A percentile compares a stretch with the other conserved stretches of the same genome.
These are phyloP conservation scores for Notholithocarpus densiflorus DNA, from an alignment of 306 rosid species.

Conservation along the genomic window DNA sequence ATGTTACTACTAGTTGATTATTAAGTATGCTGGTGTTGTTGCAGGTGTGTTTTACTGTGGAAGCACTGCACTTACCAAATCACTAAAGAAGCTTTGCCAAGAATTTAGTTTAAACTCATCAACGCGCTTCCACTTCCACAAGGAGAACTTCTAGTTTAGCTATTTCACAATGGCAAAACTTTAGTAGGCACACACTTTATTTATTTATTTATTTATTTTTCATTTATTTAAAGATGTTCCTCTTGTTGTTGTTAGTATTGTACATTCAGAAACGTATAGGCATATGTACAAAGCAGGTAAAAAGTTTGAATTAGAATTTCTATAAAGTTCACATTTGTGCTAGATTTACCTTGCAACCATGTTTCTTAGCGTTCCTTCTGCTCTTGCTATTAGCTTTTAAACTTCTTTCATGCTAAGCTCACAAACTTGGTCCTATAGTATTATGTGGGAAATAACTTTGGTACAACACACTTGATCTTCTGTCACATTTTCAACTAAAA, in stretches of 20 bases:
- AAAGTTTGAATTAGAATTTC: background rate
- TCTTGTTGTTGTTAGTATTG: background rate
- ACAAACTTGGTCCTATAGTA: too few relatives aligned
- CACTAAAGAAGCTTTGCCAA: slow-evolving; percentile 35
- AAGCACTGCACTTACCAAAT: slow-evolving; percentile 34
- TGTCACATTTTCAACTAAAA: too few relatives aligned
- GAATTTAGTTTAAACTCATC: slow-evolving; percentile 37
- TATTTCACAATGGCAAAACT: background rate
- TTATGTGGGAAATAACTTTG: too few relatives aligned
- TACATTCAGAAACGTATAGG: background rate
- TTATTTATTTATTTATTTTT: background rate
- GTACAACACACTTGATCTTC: too few relatives aligned
- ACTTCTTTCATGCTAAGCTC: too few relatives aligned
- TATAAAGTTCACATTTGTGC: background rate
- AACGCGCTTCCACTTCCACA: slow-evolving; percentile 73
- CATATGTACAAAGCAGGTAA: background rate
- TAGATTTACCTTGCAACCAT: too few relatives aligned
- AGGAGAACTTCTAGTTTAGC: slow-evolving; percentile 74
- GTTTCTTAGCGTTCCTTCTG: too few relatives aligned
- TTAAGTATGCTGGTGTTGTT: slow-evolving; percentile 19
- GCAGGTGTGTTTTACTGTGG: slow-evolving; percentile 96
- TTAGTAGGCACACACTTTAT: background rate
- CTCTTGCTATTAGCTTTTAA: too few relatives aligned
- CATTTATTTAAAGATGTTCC: background rate
- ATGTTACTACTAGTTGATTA: background rate